These are phyloP conservation scores for Globisporangium cederbergense DNA, from an alignment of 352 stramenopile genomes.

Conservation along the genomic window DNA sequence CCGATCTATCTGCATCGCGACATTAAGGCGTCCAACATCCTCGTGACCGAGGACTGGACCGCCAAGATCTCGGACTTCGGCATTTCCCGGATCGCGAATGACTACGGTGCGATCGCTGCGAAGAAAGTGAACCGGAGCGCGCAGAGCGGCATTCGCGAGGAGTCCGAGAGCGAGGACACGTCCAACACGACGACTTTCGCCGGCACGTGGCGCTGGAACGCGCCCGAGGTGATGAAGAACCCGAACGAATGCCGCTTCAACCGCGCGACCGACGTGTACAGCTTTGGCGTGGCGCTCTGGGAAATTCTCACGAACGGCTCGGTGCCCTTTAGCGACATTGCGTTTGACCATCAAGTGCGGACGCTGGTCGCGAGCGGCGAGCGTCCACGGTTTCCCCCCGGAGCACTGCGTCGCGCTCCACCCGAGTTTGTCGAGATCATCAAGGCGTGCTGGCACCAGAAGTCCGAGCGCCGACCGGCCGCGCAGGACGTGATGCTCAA, in stretches of 20 bases:
- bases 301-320: slow-evolving; percentile 68
- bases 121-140: slow-evolving; percentile 28
- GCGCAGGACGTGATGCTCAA: slow-evolving; percentile 62
- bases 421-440: slow-evolving; percentile 67
- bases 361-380: slow-evolving; percentile 51
- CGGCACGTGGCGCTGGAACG: slow-evolving; percentile 74
- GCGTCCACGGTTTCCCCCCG: slow-evolving; percentile 43
- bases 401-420: slow-evolving; percentile 33
- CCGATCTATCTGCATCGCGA: slow-evolving; percentile 75
- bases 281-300: slow-evolving; percentile 67
- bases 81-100: slow-evolving; percentile 68
- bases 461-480: slow-evolving; percentile 39
- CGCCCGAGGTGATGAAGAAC: slow-evolving; percentile 68
- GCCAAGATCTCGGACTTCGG: slow-evolving; percentile 71
- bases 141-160: slow-evolving; percentile 11
- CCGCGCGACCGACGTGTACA: slow-evolving; percentile 73
- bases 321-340: slow-evolving; percentile 57
- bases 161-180: slow-evolving; percentile 21
- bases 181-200: slow-evolving; percentile 61
- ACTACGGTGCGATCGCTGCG: slow-evolving; percentile 35
- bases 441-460: slow-evolving; percentile 57
- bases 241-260: slow-evolving; percentile 66
- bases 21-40: slow-evolving; percentile 72
- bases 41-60: slow-evolving; percentile 71
- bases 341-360: slow-evolving; percentile 69